Conservation (phyloP, 1,284 basidiomycete species). For the Moesziomyces parantarcticus region DNA sequence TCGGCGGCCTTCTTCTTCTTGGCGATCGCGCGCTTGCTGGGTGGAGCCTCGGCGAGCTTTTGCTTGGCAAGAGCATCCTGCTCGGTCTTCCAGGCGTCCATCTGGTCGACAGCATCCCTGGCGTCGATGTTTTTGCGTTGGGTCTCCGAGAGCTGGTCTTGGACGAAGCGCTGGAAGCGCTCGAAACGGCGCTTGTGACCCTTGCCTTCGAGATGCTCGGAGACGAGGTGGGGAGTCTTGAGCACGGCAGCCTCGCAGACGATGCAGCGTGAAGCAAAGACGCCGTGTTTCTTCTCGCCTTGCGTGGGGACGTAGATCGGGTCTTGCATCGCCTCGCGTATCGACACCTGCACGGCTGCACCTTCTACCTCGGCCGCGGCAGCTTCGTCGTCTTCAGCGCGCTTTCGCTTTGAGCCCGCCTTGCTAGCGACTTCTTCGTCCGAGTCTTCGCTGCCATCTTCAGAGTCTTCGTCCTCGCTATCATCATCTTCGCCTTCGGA, state of each 20-base stretch:
- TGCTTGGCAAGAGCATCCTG: conserved; percentile 23
- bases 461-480: conserved; percentile 16
- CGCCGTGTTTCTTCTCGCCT: conserved; percentile 44
- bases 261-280: conserved; percentile 36
- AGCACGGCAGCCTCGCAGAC: conserved; percentile 41
- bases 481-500: conserved; percentile 33
- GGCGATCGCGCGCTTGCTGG: conserved; percentile 17
- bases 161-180: conserved; percentile 33
- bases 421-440: conserved; percentile 7
- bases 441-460: background rate
- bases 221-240: conserved; percentile 31
- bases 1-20: conserved; percentile 38
- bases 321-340: conserved; percentile 34
- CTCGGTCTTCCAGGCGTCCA: conserved; percentile 34
- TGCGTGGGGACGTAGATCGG: conserved; percentile 45
- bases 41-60: conserved; percentile 21
- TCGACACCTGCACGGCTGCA: conserved; percentile 29
- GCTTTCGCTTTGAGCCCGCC: conserved; percentile 32
- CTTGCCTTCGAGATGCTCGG: conserved; percentile 32
- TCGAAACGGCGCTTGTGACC: conserved; percentile 37
- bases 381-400: conserved; percentile 15
- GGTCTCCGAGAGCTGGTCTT: conserved; percentile 18
- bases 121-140: conserved; percentile 34
- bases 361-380: conserved; percentile 10
- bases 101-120: conserved; percentile 39